Evolutionary conservation across 306 rosid genomes (phyloP).

Genomic region (Inga oerstediana): DNA sequence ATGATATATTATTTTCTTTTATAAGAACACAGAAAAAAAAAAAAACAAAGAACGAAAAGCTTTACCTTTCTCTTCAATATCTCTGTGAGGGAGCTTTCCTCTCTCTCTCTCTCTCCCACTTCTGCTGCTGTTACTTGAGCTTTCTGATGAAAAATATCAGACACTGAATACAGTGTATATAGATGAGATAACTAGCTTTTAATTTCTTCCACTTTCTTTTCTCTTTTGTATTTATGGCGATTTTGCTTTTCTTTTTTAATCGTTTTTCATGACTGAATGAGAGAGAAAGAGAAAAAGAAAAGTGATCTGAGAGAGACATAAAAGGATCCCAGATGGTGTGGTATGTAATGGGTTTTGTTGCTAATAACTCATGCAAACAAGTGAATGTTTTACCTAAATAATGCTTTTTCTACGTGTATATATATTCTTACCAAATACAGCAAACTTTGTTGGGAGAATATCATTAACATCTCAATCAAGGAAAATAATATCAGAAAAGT

Average conservation of each 20-base stretch:
- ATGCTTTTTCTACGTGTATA: constrained; percentile 55
- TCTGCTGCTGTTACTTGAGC: constrained; percentile 52
- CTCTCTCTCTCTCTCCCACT: constrained; percentile 11
- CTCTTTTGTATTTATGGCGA: constrained; percentile 53
- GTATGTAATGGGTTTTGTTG: constrained; percentile 35
- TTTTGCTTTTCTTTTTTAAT: constrained; percentile 52
- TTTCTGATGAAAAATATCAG: constrained; percentile 57
- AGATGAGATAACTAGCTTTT: constrained; percentile 25
- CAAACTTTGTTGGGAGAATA: constrained; percentile 25
- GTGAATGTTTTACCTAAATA: constrained; percentile 50
- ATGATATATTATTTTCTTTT: not conserved
- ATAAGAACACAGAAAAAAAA: constrained; percentile 1
- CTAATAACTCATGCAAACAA: constrained; percentile 42
- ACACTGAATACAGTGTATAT: not conserved
- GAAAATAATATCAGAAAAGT: too few species aligned
- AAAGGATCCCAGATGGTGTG: constrained; percentile 25
- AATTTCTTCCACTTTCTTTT: constrained; percentile 34
- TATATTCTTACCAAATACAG: constrained; percentile 52
- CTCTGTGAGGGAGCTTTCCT: not conserved
- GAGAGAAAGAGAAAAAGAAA: constrained; percentile 8
- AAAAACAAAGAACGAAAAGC: not conserved
- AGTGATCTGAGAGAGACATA: not conserved
- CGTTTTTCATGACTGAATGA: constrained; percentile 24
- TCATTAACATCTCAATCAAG: accelerated
- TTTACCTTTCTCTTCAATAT: not conserved